Percentiles rank a stretch among this genome's conserved stretches.
These are phyloP conservation scores for Pontederia crassipes DNA, from an alignment of 176 grass and related monocot species.

Conservation along the genomic window DNA sequence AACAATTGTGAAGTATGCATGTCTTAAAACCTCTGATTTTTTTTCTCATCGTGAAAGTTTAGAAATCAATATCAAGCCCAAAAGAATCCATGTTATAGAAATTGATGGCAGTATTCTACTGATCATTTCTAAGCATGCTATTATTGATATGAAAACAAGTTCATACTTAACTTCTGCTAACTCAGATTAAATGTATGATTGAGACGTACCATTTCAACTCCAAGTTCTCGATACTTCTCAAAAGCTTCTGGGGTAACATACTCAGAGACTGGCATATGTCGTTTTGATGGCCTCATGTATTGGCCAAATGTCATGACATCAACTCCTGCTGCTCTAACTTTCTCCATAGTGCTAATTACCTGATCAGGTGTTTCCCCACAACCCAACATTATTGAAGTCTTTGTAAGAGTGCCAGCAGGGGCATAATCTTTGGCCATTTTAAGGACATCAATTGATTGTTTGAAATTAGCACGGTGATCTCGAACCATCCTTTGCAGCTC, in stretches of 20 bases:
- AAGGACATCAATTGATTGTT: constrained; percentile 88
- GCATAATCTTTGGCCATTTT: constrained; percentile 92
- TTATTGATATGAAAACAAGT: too few relatives aligned
- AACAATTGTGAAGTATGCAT: too few relatives aligned
- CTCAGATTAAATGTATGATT: not conserved
- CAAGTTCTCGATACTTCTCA: constrained; percentile 61
- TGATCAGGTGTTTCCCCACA: constrained; percentile 88
- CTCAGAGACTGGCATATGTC: constrained; percentile 96
- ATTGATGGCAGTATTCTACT: too few relatives aligned
- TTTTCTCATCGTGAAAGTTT: too few relatives aligned
- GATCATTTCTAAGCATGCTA: too few relatives aligned
- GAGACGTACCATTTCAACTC: constrained; percentile 70
- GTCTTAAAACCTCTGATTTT: too few relatives aligned
- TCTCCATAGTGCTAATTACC: constrained; percentile 86
- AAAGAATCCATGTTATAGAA: too few relatives aligned
- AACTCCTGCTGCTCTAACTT: constrained; percentile 78
- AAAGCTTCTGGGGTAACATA: constrained; percentile 93
- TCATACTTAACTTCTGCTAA: not conserved
- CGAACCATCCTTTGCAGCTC: constrained; percentile 71
- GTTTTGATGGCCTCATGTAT: constrained; percentile 95
- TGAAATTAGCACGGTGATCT: constrained; percentile 81
- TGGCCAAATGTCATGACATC: constrained; percentile 99
- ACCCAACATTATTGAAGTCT: constrained; percentile 91
- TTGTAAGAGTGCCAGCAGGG: constrained; percentile 76
- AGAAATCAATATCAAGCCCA: too few relatives aligned